Evolutionary conservation across 164 flowering plant genomes (phyloP).

Genomic region (Vitis rotundifolia): DNA sequence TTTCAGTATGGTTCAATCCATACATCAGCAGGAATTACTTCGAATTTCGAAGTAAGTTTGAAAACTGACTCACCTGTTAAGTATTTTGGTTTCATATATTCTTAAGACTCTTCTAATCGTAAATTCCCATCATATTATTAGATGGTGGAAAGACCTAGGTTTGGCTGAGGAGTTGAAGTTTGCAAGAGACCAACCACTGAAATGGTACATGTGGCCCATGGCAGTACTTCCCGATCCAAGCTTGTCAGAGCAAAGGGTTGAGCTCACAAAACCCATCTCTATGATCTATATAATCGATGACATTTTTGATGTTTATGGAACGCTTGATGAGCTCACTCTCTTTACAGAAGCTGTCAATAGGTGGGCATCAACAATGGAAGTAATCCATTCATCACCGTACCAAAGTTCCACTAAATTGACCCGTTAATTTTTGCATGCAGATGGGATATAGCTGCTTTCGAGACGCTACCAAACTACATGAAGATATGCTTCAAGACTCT

Average conservation of each 20-base stretch:
- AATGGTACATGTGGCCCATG: slow-evolving; percentile 57
- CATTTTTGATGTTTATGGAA: slow-evolving; percentile 59
- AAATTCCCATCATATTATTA: neutral
- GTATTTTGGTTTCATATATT: no score
- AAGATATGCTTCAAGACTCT: slow-evolving; percentile 32
- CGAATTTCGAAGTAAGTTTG: slow-evolving; percentile 42
- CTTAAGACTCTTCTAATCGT: no score
- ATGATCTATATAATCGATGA: slow-evolving; percentile 63
- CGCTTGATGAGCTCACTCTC: slow-evolving; percentile 45
- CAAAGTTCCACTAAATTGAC: no score
- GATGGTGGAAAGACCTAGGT: slow-evolving; percentile 67
- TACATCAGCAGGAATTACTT: slow-evolving; percentile 39
- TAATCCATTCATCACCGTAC: no score
- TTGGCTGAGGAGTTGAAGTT: slow-evolving; percentile 39
- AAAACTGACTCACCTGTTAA: no score
- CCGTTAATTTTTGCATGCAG: neutral
- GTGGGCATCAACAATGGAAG: slow-evolving; percentile 16
- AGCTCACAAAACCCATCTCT: slow-evolving; percentile 49
- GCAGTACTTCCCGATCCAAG: slow-evolving; percentile 36
- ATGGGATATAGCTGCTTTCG: slow-evolving; percentile 19
- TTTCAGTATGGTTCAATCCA: slow-evolving; percentile 25
- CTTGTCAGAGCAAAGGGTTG: slow-evolving; percentile 39
- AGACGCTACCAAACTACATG: slow-evolving; percentile 32
- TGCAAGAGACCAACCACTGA: slow-evolving; percentile 53
- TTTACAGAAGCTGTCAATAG: slow-evolving; percentile 55